Conservation (phyloP, 176 grass and related monocot genomes). For the Lolium perenne region DNA sequence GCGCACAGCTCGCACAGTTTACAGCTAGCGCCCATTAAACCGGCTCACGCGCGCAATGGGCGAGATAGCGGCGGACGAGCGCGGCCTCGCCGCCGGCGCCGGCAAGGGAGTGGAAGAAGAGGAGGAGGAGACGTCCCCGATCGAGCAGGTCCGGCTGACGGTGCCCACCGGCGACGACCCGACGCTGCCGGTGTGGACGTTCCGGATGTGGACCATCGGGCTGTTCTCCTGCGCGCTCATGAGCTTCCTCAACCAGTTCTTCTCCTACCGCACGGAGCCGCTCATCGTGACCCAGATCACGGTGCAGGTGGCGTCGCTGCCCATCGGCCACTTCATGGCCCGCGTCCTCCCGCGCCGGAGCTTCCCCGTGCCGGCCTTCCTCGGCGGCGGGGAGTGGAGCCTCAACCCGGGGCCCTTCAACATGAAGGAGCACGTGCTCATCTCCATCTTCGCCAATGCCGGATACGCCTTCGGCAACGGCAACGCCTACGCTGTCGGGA, state of each 20-base stretch:
- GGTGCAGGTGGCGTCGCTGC: conserved; percentile 86
- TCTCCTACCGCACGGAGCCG: conserved; percentile 81
- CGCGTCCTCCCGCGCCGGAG: conserved; percentile 47
- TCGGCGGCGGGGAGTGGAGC: conserved; percentile 60
- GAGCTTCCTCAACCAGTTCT: conserved; percentile 98
- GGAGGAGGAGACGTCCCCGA: conserved; percentile 57
- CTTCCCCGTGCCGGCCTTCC: conserved; percentile 17
- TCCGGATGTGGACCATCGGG: conserved; percentile 89
- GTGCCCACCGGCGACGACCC: conserved; percentile 75
- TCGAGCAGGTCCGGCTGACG: conserved; percentile 85
- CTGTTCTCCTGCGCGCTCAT: conserved; percentile 65
- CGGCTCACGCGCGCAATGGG: conserved; percentile 48
- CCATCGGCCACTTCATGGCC: conserved; percentile 79
- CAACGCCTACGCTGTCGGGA: conserved; percentile 74
- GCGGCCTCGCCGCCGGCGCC: conserved; percentile 39
- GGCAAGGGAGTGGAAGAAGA: background rate
- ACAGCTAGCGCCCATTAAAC: conserved; percentile 28
- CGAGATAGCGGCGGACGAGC: conserved; percentile 43
- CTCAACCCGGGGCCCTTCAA: conserved; percentile 95
- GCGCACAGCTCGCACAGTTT: background rate
- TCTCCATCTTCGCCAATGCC: conserved; percentile 97
- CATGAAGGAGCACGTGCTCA: conserved; percentile 99
- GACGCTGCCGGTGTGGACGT: conserved; percentile 86
- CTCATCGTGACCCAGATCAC: conserved; percentile 89
- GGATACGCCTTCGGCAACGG: conserved; percentile 80